Base-by-base conservation (phyloP, 768 basidiomycete species). In the Suillus lakei region DNA sequence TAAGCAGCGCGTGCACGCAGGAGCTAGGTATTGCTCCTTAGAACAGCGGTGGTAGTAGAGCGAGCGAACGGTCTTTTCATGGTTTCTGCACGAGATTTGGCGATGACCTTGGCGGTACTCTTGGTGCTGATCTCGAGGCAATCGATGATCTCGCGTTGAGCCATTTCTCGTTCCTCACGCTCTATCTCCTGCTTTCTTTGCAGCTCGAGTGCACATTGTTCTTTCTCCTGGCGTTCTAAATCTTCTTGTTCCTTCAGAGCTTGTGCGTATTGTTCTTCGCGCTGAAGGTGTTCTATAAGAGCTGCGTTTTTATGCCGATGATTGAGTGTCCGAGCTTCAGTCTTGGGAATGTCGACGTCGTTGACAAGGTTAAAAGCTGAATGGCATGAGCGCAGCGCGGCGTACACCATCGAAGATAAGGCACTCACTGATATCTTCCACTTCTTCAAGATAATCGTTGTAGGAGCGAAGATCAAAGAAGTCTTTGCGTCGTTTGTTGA, bases 371-470 rank as follows among this genome's bases (percentile, higher is more conserved):
- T 98, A 82, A 97, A 98, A 6, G 94, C 96, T 96, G 60, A 13
- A 34, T 59, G 60, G 56, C 34, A 65, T 34, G 61, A 38, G 53
- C 6, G n/a, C n/a, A n/a, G n/a, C n/a, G 60, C 30, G 32, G 39
- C 26, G 18, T 16, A 13, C 30, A 9, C 13, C 8, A n/a, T 55
- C 8, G 32, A 50, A 26, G 32, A 9, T 15, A 13, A 34, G 62
- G 30, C 9, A 73, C 88, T 73, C 68, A 89, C 90, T 87, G 69
- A 98, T 91, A 71, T 98, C 94, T 78, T 99, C 97, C 3, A 96
- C 95, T 75, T 94, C 89, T 77, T 99, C 96, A 13, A 99, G 85
- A 74, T 99, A 99, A 74, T 99, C 92, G 71, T 99, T 98, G 77
- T 96, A 98, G 18, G 86, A 83, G 13, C 86, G 84, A 48, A 93